Evolutionary conservation across 148 eudicot genomes (phyloP).

Genomic region (Cornus suecica): DNA sequence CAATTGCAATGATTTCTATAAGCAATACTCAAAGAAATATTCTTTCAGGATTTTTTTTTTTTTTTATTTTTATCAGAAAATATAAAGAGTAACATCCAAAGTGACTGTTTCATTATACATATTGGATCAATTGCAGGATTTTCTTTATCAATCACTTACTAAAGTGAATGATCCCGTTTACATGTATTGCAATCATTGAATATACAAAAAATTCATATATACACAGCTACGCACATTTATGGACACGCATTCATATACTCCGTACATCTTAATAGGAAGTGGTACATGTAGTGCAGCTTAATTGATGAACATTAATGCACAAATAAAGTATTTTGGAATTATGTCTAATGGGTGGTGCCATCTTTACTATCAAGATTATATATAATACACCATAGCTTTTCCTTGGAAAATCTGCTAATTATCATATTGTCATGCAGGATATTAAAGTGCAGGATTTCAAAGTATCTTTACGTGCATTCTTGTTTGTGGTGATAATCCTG

Average conservation of each 20-base stretch:
- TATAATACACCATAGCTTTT: not conserved
- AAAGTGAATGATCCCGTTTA: not conserved
- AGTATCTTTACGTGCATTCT: not conserved
- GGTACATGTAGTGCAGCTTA: not conserved
- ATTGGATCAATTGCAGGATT: not conserved
- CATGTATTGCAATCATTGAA: no score
- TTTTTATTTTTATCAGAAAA: not conserved
- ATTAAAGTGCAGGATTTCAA: not conserved
- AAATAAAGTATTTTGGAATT: not conserved
- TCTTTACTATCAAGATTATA: not conserved
- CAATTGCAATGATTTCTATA: not conserved
- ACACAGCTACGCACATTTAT: not conserved
- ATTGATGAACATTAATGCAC: slow-evolving; percentile 1
- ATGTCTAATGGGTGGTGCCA: not conserved
- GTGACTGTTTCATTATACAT: not conserved
- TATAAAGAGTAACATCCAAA: not conserved
- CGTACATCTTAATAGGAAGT: not conserved
- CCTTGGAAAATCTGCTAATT: not conserved
- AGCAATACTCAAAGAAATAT: no score
- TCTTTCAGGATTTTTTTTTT: no score
- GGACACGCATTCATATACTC: not conserved
- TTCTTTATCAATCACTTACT: not conserved
- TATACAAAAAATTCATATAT: not conserved
- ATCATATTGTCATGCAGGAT: slow-evolving; percentile 1
- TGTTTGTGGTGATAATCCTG: slow-evolving; percentile 1